Evolutionary conservation across 306 rosid genomes (phyloP).

Genomic region (Crotalaria pallida): DNA sequence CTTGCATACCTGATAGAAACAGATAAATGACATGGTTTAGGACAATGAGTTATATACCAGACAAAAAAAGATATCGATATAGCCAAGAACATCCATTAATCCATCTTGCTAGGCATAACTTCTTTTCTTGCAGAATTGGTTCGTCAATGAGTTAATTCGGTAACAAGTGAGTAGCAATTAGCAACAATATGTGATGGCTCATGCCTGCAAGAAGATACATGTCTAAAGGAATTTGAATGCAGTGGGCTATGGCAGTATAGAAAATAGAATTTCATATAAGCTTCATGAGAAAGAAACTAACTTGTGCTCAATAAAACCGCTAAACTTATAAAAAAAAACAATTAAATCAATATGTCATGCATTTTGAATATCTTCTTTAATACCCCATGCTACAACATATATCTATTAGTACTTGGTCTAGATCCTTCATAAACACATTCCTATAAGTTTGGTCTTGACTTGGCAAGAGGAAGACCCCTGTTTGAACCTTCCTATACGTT

Average conservation of each 20-base stretch:
- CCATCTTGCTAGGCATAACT: not conserved
- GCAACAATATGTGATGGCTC: conserved; percentile 5
- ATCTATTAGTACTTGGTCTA: not conserved
- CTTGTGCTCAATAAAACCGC: not conserved
- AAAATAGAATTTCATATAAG: conserved; percentile 13
- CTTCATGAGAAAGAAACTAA: conserved; percentile 18
- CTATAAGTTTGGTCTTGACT: not conserved
- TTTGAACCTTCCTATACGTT: too few species aligned
- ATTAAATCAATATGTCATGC: not conserved
- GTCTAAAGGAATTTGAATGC: not conserved
- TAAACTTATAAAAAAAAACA: not conserved
- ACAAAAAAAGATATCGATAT: not conserved
- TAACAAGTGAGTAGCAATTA: not conserved
- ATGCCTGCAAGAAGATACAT: conserved; percentile 2
- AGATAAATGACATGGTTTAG: conserved; percentile 9
- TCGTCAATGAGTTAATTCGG: not conserved
- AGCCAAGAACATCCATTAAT: not conserved
- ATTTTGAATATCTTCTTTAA: conserved; percentile 1
- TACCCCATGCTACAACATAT: conserved; percentile 6
- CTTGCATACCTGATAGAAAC: conserved; percentile 75
- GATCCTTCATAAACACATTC: not conserved
- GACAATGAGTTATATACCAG: not conserved
- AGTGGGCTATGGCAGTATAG: not conserved
- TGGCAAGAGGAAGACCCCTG: not conserved
- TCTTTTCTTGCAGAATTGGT: not conserved